These are phyloP conservation scores for Groenewaldozyma auringiensis DNA, from an alignment of 1,139 yeast genomes.

Conservation along the genomic window DNA sequence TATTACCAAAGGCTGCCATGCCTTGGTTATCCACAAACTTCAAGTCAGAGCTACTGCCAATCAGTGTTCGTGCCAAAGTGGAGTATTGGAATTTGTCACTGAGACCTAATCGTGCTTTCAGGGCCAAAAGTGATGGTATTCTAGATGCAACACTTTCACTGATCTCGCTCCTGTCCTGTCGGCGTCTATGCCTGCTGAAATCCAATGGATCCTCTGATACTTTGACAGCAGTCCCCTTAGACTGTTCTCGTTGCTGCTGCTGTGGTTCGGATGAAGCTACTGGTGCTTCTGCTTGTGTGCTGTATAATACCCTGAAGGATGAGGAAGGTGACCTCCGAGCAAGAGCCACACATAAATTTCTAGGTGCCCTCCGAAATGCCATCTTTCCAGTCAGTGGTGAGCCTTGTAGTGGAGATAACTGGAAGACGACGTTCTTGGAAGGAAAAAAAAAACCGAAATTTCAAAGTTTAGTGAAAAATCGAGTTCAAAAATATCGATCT, in stretches of 20 bases:
- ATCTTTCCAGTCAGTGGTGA: no score
- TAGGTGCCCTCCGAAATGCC: no score
- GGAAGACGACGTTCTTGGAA: no score
- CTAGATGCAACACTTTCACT: slow-evolving; percentile 41
- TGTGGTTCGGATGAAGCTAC: no score
- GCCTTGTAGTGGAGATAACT: no score
- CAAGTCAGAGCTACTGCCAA: slow-evolving; percentile 39
- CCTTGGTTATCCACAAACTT: slow-evolving; percentile 68
- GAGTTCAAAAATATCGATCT: no score
- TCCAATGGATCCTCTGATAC: slow-evolving; percentile 23
- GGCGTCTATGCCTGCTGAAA: slow-evolving; percentile 21
- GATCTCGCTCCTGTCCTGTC: slow-evolving; percentile 11
- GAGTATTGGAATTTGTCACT: slow-evolving; percentile 44
- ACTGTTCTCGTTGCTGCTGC: not conserved
- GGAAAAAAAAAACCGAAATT: no score
- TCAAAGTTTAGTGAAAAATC: no score
- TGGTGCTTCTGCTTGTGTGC: not conserved
- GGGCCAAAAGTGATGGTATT: slow-evolving; percentile 67
- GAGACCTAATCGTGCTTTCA: slow-evolving; percentile 62
- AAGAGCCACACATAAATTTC: no score
- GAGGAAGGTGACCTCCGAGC: no score
- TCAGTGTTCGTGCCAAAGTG: slow-evolving; percentile 74
- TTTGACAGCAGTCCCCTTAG: not conserved
- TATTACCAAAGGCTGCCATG: slow-evolving; percentile 73
- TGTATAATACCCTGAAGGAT: not conserved